Base-by-base conservation (phyloP, 2,329 filamentous ascomycete genomes). In the Podosphaera leucotricha region DNA sequence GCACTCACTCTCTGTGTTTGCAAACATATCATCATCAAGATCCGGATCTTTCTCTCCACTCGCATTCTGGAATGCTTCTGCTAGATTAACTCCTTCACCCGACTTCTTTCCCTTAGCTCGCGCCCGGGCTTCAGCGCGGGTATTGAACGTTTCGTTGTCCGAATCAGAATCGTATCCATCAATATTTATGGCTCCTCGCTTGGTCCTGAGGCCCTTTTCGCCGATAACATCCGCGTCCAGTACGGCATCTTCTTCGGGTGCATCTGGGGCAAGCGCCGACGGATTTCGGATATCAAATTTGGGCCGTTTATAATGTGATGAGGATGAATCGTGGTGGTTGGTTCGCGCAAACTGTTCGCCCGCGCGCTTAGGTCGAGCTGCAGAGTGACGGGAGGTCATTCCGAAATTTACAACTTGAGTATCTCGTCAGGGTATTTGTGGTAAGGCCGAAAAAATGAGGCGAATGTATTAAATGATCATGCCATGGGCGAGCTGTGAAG, bases 111-210 rank as follows among this genome's bases (percentile, higher is more conserved):
- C 52, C 46, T 57, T 66, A 44, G 61, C 51, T 46, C 57, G 66
- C 44, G 62, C 64, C 49, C 71, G 71, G 45, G 70, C 69, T 46
- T 77, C 74, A 5, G 80, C 79, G 43, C 81, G 72, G 26, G 71
- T 71, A 52, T 90, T 73, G 59, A 93, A 92, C 38, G 81, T 85
- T 57, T 95, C 90, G 50, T 92, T 87, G 43, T 80, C 74, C 2
- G 87, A 92, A 61, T 98, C 90, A 8, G 80, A 90, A 53, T 95
- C 87, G 63, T 95, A 98, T 43, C 90, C 90, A 56, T 95, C 90
- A 36, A 98, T 75, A 56, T 95, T 94, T 45, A 98, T 82, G 0
- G 87, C 90, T 52, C 87, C 87, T 49, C 90, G 82, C 60, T 93
- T 93, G 0, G 84, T 82, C 36, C 75, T 71, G 26, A 73, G 70